Conservation (phyloP, 2,329 filamentous ascomycete genomes). For the Trichoderma sp. region DNA sequence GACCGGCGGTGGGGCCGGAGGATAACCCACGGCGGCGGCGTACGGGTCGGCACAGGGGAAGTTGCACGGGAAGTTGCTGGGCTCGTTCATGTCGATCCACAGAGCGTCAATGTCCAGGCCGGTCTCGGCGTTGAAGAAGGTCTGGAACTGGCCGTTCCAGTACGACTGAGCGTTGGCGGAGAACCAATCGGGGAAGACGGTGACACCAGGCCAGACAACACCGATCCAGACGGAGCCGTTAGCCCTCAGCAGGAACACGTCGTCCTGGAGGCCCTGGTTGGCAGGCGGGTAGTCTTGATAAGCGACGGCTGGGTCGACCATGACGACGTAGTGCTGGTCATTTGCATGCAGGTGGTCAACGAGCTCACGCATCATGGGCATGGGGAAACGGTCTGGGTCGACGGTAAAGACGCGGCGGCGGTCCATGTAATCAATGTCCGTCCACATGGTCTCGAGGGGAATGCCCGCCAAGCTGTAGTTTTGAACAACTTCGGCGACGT, state of each 20-base stretch:
- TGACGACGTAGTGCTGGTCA: slow-evolving; percentile 70
- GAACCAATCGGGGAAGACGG: slow-evolving; percentile 78
- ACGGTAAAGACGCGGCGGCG: slow-evolving; percentile 55
- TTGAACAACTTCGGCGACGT: slow-evolving; percentile 63
- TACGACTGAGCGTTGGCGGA: slow-evolving; percentile 60
- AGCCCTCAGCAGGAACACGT: slow-evolving; percentile 48
- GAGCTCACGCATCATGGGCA: slow-evolving; percentile 62
- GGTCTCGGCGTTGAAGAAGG: slow-evolving; percentile 60
- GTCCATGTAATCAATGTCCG: slow-evolving; percentile 71
- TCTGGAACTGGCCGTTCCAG: slow-evolving; percentile 67
- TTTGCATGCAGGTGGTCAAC: slow-evolving; percentile 64
- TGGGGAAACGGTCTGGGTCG: slow-evolving; percentile 65
- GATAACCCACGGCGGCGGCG: slow-evolving; percentile 40
- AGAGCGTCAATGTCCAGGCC: slow-evolving; percentile 75
- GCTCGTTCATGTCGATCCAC: slow-evolving; percentile 70
- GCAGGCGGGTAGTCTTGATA: slow-evolving; percentile 47
- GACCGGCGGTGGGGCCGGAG: slow-evolving; percentile 62
- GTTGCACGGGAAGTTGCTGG: slow-evolving; percentile 35
- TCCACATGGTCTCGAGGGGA: slow-evolving; percentile 73
- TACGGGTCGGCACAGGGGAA: slow-evolving; percentile 32
- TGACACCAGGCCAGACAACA: slow-evolving; percentile 75
- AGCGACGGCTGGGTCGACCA: slow-evolving; percentile 70
- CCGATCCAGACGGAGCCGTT: slow-evolving; percentile 60
- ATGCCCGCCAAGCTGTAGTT: slow-evolving; percentile 64
- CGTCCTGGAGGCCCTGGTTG: slow-evolving; percentile 41